Evolutionary conservation across 495 filamentous ascomycete genomes (phyloP).

Genomic region (Choiromyces venosus): DNA sequence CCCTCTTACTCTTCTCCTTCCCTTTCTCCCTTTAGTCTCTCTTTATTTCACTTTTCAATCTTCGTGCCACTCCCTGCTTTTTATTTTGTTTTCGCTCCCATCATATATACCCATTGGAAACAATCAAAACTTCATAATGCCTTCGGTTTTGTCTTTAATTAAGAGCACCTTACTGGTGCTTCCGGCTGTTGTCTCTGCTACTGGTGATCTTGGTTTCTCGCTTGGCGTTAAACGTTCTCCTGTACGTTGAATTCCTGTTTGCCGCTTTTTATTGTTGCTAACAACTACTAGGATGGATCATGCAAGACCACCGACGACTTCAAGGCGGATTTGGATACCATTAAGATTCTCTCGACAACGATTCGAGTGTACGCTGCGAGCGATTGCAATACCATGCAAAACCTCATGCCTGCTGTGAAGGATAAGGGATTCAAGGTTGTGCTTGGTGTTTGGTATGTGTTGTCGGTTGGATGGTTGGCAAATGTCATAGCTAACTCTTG

Average conservation of each 20-base stretch:
- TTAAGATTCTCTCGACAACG: constrained; percentile 46
- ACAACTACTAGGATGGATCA: constrained; percentile 43
- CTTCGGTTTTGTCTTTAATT: constrained; percentile 43
- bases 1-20: neutral
- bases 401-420: constrained; percentile 68
- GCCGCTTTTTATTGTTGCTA: neutral
- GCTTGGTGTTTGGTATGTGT: constrained; percentile 65
- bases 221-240: constrained; percentile 51
- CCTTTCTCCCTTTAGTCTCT: neutral
- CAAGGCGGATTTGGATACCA: constrained; percentile 49
- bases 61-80: neutral
- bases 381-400: constrained; percentile 61
- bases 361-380: constrained; percentile 67
- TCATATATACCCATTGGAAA: constrained; percentile 1
- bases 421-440: constrained; percentile 67
- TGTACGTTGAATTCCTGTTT: constrained; percentile 8
- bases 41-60: neutral
- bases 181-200: constrained; percentile 45
- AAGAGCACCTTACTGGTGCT: constrained; percentile 44
- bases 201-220: constrained; percentile 53
- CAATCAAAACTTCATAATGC: constrained; percentile 36
- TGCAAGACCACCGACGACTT: constrained; percentile 73
- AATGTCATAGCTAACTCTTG: constrained; percentile 14
- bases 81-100: neutral
- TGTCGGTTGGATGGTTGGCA: neutral